Evolutionary conservation across 75 land plant genomes (phyloP).

Genomic region (Cunninghamia lanceolata): DNA sequence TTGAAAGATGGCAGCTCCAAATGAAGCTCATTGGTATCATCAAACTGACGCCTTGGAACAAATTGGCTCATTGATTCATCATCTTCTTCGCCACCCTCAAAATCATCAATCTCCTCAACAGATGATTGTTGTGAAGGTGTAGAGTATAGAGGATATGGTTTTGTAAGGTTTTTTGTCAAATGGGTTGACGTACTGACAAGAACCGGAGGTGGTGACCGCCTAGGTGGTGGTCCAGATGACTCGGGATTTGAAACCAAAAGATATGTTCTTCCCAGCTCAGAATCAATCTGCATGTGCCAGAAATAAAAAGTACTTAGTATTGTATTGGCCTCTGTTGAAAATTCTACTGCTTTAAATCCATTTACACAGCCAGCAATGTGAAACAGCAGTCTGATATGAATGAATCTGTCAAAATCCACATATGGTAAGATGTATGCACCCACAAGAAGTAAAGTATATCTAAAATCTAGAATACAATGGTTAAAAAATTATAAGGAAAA

Average conservation of each 20-base stretch:
- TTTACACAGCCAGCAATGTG: neutral
- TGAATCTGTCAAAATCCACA: neutral
- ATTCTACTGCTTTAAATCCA: neutral
- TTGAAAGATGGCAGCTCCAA: conserved; percentile 68
- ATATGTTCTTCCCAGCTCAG: conserved; percentile 37
- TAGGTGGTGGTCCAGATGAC: conserved; percentile 83
- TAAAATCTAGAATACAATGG: neutral
- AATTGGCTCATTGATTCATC: conserved; percentile 10
- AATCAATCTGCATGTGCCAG: conserved; percentile 39
- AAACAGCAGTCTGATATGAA: neutral
- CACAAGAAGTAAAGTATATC: neutral
- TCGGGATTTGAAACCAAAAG: conserved; percentile 78
- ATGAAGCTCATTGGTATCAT: conserved; percentile 62
- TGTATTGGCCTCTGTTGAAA: neutral
- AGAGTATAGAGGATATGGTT: conserved; percentile 46
- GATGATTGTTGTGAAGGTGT: conserved; percentile 54
- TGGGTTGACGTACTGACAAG: conserved; percentile 36
- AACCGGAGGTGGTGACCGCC: conserved; percentile 65
- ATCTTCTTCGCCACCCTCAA: conserved; percentile 65
- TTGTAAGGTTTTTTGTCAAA: conserved; percentile 26
- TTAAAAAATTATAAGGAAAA: neutral
- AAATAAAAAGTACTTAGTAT: neutral
- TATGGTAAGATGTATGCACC: neutral
- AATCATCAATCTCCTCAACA: conserved; percentile 82
- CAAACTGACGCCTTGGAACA: conserved; percentile 43